Evolutionary conservation across 495 filamentous ascomycete species (phyloP), one percentile per base, ranked within the genome.

Genomic region (Pyronema domesticum): DNA sequence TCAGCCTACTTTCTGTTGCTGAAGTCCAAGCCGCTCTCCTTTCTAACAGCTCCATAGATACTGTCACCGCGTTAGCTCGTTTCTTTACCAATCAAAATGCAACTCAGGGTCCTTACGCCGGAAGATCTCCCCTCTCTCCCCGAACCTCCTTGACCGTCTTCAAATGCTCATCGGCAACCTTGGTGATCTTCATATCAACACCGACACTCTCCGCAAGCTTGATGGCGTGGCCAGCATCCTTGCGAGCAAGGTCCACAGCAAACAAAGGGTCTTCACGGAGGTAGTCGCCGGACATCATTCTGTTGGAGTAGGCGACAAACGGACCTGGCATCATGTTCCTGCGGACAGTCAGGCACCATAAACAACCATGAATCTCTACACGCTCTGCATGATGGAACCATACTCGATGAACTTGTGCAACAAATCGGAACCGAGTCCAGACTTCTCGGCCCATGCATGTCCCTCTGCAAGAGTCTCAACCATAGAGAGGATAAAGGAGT

Each of bases 401-500:
- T 67, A 65, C 54, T 82, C 78, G 52, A 94, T 67, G 65, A 78
- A 84, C 40, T 79, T 64, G 65, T 85, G 78, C 53, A 91, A 67
- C 36, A 80, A 77, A 0, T 80, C 78, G 11, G 68, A 69, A 6
- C 87, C 88, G 17, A 95, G 67, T 0, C 87, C 87, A 0, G 78
- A 74, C 64, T 88, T 86, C 67, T 94, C 89, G 6, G 86, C 86
- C 4, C 86, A 71, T 1, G 80, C 76, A 57, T 85, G 74, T 3
- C 78, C 80, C 70, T 94, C 87, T 13, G 81, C 77, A 6, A 95
- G 68, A 30, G 80, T 72, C 63, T 88, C 82, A 15, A 61, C 78
- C 70, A 87, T 89, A 66, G 84, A 81, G 33, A 94, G 63, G 59
- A 95, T 76, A 69, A 94, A 88, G 7, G 81, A 84, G 65, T 95